phyloP scores from a whole-genome alignment of 345 rosid species.

The Reutealis trisperma region DNA sequence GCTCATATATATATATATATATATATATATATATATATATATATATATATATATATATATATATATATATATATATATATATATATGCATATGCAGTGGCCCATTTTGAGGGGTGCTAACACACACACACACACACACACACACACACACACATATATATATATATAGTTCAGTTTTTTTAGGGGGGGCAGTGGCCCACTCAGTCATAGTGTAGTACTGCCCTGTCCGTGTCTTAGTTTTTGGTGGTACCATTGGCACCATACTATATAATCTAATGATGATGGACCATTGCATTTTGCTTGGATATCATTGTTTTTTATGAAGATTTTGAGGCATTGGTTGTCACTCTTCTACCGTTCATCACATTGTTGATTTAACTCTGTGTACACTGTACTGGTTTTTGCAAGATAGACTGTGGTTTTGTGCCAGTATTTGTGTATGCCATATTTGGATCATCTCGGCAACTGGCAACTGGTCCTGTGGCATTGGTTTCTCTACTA shows the following conservation, averaged over 20 bases:
- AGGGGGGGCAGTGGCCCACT: no score
- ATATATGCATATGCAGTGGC: no score
- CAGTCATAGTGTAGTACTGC: no score
- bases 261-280: neutral
- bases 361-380: constrained; percentile 4
- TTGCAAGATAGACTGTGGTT: constrained; percentile 74
- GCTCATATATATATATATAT: no score
- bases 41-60: no score
- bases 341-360: neutral
- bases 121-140: no score
- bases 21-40: no score
- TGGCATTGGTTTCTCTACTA: constrained; percentile 95
- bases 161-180: no score
- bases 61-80: no score
- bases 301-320: constrained; percentile 4
- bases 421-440: constrained; percentile 90
- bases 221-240: neutral
- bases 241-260: neutral
- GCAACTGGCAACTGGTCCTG: constrained; percentile 99
- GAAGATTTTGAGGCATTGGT: neutral
- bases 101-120: no score
- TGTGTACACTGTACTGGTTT: constrained; percentile 18
- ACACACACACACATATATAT: no score
- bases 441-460: constrained; percentile 92
- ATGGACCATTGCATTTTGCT: neutral